Percentiles rank a stretch among this genome's conserved stretches.
These are phyloP conservation scores for Pseudomicrostroma phylloplanum DNA, from an alignment of 1,284 basidiomycete species.

Conservation along the genomic window DNA sequence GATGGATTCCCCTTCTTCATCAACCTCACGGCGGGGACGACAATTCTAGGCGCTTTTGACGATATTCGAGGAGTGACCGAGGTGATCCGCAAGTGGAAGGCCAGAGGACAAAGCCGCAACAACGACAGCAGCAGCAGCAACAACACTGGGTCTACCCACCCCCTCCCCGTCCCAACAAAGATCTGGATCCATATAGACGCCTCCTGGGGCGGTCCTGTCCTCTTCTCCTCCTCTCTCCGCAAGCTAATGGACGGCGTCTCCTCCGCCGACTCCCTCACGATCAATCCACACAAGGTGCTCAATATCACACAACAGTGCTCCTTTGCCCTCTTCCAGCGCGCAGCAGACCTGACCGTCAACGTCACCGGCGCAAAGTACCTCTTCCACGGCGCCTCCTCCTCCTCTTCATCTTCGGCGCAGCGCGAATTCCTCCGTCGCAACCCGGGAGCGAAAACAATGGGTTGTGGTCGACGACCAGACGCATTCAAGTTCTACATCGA, in stretches of 20 bases:
- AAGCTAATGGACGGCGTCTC: conserved; percentile 43
- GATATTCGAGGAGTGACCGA: conserved; percentile 22
- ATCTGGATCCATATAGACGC: conserved; percentile 53
- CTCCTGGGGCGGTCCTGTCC: conserved; percentile 52
- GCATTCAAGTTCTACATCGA: conserved; percentile 52
- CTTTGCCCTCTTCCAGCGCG: conserved; percentile 49
- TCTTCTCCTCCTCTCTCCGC: conserved; percentile 39
- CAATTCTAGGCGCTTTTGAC: conserved; percentile 52
- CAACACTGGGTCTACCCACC: neutral
- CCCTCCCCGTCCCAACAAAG: neutral
- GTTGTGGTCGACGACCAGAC: conserved; percentile 52
- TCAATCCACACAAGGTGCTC: conserved; percentile 54
- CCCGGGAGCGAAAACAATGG: conserved; percentile 38
- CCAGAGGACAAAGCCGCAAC: neutral
- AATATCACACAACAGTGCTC: conserved; percentile 52
- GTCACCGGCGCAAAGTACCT: conserved; percentile 52
- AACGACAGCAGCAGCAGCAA: too few species aligned
- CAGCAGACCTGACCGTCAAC: conserved; percentile 47
- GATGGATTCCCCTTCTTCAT: conserved; percentile 51
- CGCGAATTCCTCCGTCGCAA: conserved; percentile 24
- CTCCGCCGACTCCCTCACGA: conserved; percentile 49
- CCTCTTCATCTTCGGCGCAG: conserved; percentile 2
- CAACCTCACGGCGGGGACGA: conserved; percentile 53
- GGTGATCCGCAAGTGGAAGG: neutral
- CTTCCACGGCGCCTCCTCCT: conserved; percentile 41